phyloP scores from a whole-genome alignment of 2,329 filamentous ascomycete genomes.

The Penicillium sp. region DNA sequence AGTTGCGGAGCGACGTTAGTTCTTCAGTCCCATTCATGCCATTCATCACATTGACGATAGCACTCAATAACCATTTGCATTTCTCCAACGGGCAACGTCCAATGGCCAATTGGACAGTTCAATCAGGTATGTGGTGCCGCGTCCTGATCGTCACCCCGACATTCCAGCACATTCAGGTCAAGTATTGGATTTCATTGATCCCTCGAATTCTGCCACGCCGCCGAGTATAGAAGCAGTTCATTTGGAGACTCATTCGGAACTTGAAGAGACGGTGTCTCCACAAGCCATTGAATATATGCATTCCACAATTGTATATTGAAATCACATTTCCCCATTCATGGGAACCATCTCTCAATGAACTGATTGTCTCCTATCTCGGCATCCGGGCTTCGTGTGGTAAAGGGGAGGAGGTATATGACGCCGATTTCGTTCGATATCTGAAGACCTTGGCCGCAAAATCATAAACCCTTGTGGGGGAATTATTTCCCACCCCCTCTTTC shows the following conservation, averaged over 20 bases:
- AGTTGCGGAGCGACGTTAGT: constrained; percentile 2
- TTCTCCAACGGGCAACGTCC: neutral
- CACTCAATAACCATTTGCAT: neutral
- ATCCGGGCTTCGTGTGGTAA: neutral
- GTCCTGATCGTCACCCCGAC: constrained; percentile 14
- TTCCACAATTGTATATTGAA: constrained; percentile 12
- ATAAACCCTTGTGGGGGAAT: neutral
- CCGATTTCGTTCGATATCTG: neutral
- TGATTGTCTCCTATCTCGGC: neutral
- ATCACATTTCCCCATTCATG: constrained; percentile 12
- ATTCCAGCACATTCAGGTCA: constrained; percentile 14
- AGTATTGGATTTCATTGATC: constrained; percentile 16
- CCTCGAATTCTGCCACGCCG: constrained; percentile 13
- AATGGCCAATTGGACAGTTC: neutral
- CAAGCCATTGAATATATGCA: constrained; percentile 10
- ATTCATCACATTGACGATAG: neutral
- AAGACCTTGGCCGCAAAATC: neutral
- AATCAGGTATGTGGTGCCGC: constrained; percentile 25
- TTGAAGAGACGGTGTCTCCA: neutral
- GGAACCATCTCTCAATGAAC: neutral
- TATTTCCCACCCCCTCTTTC: constrained; percentile 3
- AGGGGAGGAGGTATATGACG: neutral
- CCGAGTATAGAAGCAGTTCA: constrained; percentile 6
- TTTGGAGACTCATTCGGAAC: constrained; percentile 12
- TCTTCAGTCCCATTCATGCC: neutral